phyloP scores from a whole-genome alignment of 305 asterid genomes.

The Ajuga reptans region DNA sequence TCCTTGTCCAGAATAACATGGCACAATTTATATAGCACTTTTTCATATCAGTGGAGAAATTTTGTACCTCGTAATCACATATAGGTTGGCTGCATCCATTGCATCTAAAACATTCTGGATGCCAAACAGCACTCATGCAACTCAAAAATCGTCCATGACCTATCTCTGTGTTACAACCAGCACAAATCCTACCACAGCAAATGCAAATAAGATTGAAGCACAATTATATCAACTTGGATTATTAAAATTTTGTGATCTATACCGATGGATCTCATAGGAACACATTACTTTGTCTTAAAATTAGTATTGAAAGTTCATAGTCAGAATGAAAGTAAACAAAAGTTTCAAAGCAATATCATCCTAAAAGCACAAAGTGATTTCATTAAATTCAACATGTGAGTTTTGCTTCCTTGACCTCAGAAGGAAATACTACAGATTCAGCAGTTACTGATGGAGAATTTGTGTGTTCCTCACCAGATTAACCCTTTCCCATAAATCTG shows the following conservation, averaged over 20 bases:
- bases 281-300: neutral
- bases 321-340: neutral
- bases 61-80: slow-evolving; percentile 77
- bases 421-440: neutral
- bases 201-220: slow-evolving; percentile 12
- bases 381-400: neutral
- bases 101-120: slow-evolving; percentile 64
- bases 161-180: slow-evolving; percentile 85
- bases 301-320: neutral
- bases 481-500: neutral
- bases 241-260: neutral
- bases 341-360: neutral
- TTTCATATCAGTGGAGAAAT: neutral
- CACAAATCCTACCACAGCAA: slow-evolving; percentile 61
- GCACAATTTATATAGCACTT: neutral
- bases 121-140: slow-evolving; percentile 86
- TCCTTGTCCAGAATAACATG: neutral
- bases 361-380: too few species aligned
- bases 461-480: neutral
- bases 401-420: neutral
- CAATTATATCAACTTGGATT: neutral
- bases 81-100: slow-evolving; percentile 84
- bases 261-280: neutral
- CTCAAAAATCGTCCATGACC: slow-evolving; percentile 89
- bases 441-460: neutral